Conservation (phyloP, 2,329 filamentous ascomycete species). For the Fusarium pseudoanthophilum region DNA sequence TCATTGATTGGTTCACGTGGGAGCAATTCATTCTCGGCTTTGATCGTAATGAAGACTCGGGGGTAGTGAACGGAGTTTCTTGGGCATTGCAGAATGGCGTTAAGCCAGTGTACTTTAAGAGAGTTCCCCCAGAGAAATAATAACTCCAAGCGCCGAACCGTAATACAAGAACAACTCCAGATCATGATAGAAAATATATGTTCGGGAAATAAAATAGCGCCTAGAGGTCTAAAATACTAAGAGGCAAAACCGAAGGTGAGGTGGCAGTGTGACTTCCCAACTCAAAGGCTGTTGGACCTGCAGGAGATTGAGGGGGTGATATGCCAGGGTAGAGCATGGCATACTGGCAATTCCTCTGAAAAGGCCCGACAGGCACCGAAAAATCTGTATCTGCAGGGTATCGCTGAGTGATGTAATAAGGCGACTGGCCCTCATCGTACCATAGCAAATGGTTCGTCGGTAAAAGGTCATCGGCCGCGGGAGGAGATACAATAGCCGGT, state of each 20-base stretch:
- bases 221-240: not conserved
- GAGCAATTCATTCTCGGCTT: not conserved
- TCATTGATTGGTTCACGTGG: not conserved
- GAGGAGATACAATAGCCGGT: slow-evolving; percentile 37
- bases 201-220: too few relatives aligned
- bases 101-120: not conserved
- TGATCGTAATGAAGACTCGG: not conserved
- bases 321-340: slow-evolving; percentile 48
- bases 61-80: rapidly evolving
- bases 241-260: not conserved
- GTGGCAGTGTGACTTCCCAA: not conserved
- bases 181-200: too few relatives aligned
- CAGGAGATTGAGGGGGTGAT: slow-evolving; percentile 21
- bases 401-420: slow-evolving; percentile 32
- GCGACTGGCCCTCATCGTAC: slow-evolving; percentile 36
- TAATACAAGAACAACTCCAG: not conserved
- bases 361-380: slow-evolving; percentile 47
- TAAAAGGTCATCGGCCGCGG: slow-evolving; percentile 47
- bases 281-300: not conserved
- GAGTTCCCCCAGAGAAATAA: rapidly evolving
- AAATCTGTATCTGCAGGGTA: slow-evolving; percentile 42
- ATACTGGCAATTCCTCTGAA: slow-evolving; percentile 50
- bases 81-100: not conserved
- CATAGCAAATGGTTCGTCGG: slow-evolving; percentile 49
- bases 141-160: rapidly evolving